Percentiles rank a stretch among this genome's conserved stretches.
Conservation (phyloP, 2,329 filamentous ascomycete genomes). For the Colletotrichum sp. region DNA sequence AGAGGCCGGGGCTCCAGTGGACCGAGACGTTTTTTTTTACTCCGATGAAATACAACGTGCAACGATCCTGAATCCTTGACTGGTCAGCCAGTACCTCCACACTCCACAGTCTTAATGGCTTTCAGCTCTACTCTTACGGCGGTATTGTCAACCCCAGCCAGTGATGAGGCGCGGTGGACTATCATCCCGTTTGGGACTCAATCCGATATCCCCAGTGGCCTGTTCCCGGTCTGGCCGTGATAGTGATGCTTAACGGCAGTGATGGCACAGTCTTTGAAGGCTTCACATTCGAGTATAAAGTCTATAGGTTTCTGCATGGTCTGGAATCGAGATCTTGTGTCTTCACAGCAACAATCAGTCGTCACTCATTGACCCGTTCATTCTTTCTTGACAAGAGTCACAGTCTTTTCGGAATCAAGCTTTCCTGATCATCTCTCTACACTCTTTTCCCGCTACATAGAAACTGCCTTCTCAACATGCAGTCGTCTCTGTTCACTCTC, state of each 20-base stretch:
- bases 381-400: background rate
- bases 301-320: background rate
- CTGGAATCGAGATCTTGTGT: background rate
- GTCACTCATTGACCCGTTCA: background rate
- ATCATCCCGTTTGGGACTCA: background rate
- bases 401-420: background rate
- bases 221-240: background rate
- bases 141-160: background rate
- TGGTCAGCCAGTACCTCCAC: background rate
- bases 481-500: background rate
- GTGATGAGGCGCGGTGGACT: background rate
- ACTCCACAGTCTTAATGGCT: background rate
- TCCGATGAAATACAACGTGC: background rate
- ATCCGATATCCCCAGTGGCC: background rate
- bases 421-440: background rate
- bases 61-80: background rate
- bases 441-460: background rate
- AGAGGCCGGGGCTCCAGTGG: background rate
- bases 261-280: background rate
- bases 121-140: background rate
- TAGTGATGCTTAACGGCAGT: too few relatives aligned
- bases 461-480: background rate
- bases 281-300: background rate
- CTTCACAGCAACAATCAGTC: background rate
- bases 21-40: background rate